Evolutionary conservation across 2,329 filamentous ascomycete genomes (phyloP).

Genomic region (Simplicillium aogashimaense): DNA sequence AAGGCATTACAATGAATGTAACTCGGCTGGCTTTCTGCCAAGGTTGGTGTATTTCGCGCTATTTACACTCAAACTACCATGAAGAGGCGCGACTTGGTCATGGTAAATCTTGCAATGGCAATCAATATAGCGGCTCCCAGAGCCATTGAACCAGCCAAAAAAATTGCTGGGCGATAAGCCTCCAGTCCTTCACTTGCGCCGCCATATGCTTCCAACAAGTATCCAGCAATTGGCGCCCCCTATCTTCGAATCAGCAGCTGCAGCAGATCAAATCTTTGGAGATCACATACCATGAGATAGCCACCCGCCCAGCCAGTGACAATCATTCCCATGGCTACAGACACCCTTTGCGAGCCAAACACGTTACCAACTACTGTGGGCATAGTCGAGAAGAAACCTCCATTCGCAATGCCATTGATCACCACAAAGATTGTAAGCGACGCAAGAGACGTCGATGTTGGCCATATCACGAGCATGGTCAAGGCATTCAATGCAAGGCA

Average conservation of each 20-base stretch:
- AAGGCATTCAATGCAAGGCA: conserved; percentile 38
- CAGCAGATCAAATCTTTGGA: background rate
- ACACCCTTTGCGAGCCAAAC: conserved; percentile 43
- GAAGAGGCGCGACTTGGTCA: conserved; percentile 18
- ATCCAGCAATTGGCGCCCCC: conserved; percentile 51
- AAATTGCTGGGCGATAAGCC: conserved; percentile 51
- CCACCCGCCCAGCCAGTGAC: conserved; percentile 51
- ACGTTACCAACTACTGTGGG: conserved; percentile 50
- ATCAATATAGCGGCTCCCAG: conserved; percentile 32
- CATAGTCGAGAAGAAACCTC: conserved; percentile 50
- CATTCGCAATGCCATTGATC: conserved; percentile 48
- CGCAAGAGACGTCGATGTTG: conserved; percentile 38
- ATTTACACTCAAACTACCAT: no score
- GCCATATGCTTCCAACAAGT: conserved; percentile 44
- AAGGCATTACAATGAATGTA: no score
- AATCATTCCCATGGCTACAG: conserved; percentile 51
- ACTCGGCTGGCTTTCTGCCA: no score
- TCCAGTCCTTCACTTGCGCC: conserved; percentile 36
- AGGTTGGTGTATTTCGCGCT: no score
- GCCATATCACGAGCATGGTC: conserved; percentile 50
- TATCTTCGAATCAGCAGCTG: conserved; percentile 9
- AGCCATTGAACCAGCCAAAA: conserved; percentile 46
- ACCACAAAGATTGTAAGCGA: conserved; percentile 44
- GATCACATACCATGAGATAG: conserved; percentile 42
- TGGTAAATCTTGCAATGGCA: conserved; percentile 29